Percentiles rank a stretch among this genome's conserved stretches.
Evolutionary conservation across 2,329 filamentous ascomycete species (phyloP).

Genomic region (Aspergillus bombycis): DNA sequence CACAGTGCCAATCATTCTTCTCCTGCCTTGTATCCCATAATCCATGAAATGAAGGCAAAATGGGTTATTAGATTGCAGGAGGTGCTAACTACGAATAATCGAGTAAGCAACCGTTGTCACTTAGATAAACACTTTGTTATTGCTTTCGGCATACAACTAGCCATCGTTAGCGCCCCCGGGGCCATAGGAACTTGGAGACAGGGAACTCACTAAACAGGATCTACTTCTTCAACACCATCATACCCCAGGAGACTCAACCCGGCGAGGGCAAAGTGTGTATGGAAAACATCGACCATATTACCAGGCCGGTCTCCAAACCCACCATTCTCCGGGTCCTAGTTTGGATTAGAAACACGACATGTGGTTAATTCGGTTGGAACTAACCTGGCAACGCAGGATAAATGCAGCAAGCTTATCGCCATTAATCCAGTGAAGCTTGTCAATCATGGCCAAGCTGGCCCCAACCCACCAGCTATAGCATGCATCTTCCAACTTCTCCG

Average conservation of each 20-base stretch:
- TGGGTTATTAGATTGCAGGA: constrained; percentile 75
- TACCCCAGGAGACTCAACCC: constrained; percentile 83
- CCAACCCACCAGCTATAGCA: constrained; percentile 99
- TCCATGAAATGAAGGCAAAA: constrained; percentile 54
- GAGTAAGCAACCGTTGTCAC: constrained; percentile 19
- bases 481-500: constrained; percentile 94
- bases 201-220: constrained; percentile 77
- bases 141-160: constrained; percentile 71
- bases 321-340: constrained; percentile 72
- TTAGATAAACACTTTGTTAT: constrained; percentile 62
- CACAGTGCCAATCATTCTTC: constrained; percentile 54
- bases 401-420: constrained; percentile 75
- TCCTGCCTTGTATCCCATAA: constrained; percentile 72
- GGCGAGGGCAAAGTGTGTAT: constrained; percentile 86
- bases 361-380: constrained; percentile 11
- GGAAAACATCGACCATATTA: constrained; percentile 96
- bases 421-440: constrained; percentile 90
- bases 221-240: constrained; percentile 75
- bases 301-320: constrained; percentile 89
- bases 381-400: constrained; percentile 80
- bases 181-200: background rate
- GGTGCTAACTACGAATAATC: constrained; percentile 33
- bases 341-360: constrained; percentile 10
- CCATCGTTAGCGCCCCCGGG: constrained; percentile 16
- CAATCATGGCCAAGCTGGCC: constrained; percentile 88